These are phyloP conservation scores for Cryoendolithus antarcticus DNA, from an alignment of 2,329 filamentous ascomycete genomes.

Conservation along the genomic window DNA sequence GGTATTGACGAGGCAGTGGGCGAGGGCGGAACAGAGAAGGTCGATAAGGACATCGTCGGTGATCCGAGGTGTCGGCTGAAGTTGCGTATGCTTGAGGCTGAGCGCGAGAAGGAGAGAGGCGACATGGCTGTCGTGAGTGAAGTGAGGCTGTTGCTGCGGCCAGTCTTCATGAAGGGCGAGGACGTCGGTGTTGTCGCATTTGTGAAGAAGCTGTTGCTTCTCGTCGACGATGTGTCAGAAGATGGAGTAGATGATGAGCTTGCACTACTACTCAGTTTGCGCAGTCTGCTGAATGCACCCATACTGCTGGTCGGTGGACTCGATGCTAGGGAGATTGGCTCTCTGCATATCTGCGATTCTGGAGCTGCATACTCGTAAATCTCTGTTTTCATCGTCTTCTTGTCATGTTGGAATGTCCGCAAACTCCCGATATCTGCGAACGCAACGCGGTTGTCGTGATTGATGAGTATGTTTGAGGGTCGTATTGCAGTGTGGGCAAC, in stretches of 20 bases:
- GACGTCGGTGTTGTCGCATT: slow-evolving; percentile 13
- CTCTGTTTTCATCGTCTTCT: slow-evolving; percentile 51
- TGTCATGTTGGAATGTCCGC: slow-evolving; percentile 39
- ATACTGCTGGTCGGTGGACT: slow-evolving; percentile 19
- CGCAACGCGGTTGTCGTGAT: slow-evolving; percentile 52
- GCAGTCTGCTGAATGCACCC: slow-evolving; percentile 16
- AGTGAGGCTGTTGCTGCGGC: slow-evolving; percentile 13
- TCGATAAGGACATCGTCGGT: slow-evolving; percentile 1
- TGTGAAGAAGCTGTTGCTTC: slow-evolving; percentile 18
- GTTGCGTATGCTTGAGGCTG: slow-evolving; percentile 14
- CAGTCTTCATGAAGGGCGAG: slow-evolving; percentile 1
- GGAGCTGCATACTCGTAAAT: slow-evolving; percentile 62
- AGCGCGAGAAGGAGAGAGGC: slow-evolving; percentile 9
- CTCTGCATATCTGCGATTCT: slow-evolving; percentile 42
- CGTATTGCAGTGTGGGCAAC: slow-evolving; percentile 57
- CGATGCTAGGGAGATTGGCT: slow-evolving; percentile 27
- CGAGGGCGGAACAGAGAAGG: slow-evolving; percentile 5
- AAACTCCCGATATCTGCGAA: slow-evolving; percentile 47
- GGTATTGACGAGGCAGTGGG: slow-evolving; percentile 8
- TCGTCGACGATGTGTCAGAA: slow-evolving; percentile 16
- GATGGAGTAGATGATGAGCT: slow-evolving; percentile 18
- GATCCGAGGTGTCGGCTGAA: slow-evolving; percentile 11
- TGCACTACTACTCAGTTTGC: slow-evolving; percentile 18
- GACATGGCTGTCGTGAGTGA: slow-evolving; percentile 9
- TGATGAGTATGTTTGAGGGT: slow-evolving; percentile 58